Base-by-base conservation (phyloP, 768 basidiomycete species). In the Neoboletus brunneissimus region DNA sequence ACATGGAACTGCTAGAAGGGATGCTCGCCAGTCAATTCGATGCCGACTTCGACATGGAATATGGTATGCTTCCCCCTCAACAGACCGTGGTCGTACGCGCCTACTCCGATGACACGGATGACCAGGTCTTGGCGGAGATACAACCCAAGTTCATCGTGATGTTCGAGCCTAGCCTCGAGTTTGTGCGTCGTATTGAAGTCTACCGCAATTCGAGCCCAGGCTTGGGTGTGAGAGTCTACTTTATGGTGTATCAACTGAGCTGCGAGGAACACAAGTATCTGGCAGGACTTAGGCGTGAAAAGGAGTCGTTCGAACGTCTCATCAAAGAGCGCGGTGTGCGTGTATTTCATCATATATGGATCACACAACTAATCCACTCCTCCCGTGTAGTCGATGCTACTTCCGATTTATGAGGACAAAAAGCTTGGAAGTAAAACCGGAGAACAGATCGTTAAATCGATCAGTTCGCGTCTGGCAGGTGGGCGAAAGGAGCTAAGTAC, bases 191-290 rank as follows among this genome's bases (percentile, higher is more conserved):
- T 1, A 79, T 99, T 25, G 95, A 99, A 80, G 95, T 92, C 51
- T 98, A 96, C 70, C 85, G 89, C 63, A 89, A 86, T 54, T 84
- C 88, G 4, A 86, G 88, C 72, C 88, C 92, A 0, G 91, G 91
- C 0, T 72, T 96, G 7, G 87, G 81, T 0, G 85, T 98, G 0
- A 79, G 95, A 15, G 89, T 98, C 2, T 98, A 98, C 72, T 94
- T 98, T 69, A 89, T 97, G 89, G 77, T 93, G n/a, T 98, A 98
- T 72, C 81, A 85, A 54, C 84, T 90, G 64, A 95, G 92, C 47
- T 89, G 89, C 60, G 97, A 99, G 70, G 97, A 99, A 64, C 94
- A 96, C 71, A 91, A 91, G 69, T 99, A 97, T 71, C 81, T 99
- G 31, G 88, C 90, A 29, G 89, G 86, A 3, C 81, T 98, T 31